Evolutionary conservation across 768 basidiomycete genomes (phyloP).

Genomic region (Termitomyces heimii): DNA sequence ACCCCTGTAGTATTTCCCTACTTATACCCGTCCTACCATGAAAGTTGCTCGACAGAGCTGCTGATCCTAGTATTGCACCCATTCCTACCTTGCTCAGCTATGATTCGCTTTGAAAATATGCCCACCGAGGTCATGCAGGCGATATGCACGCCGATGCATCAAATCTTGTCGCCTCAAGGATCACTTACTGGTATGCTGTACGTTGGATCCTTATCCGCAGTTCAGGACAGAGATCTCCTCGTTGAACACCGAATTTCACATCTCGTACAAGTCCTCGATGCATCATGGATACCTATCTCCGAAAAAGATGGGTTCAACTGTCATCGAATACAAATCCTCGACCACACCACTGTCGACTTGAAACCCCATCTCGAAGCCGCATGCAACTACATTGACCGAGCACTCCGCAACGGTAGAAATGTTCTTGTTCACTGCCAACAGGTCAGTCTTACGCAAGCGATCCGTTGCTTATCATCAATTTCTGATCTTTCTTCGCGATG

Average conservation of each 20-base stretch:
- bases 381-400: constrained; percentile 59
- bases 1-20: constrained; percentile 14
- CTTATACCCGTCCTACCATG: constrained; percentile 15
- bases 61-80: neutral
- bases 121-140: constrained; percentile 75
- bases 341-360: constrained; percentile 55
- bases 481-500: constrained; percentile 8
- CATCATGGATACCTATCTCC: constrained; percentile 50
- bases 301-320: constrained; percentile 43
- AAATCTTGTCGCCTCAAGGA: constrained; percentile 42
- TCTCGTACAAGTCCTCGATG: constrained; percentile 59
- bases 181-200: constrained; percentile 49
- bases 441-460: constrained; percentile 34
- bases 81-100: constrained; percentile 18
- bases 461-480: constrained; percentile 4
- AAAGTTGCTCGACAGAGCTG: constrained; percentile 4
- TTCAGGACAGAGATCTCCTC: constrained; percentile 52
- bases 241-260: constrained; percentile 41
- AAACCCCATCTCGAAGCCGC: constrained; percentile 63
- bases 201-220: constrained; percentile 58
- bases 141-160: constrained; percentile 84
- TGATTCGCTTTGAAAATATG: constrained; percentile 77
- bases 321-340: constrained; percentile 64
- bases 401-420: constrained; percentile 53
- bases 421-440: constrained; percentile 81